Evolutionary conservation across 768 basidiomycete genomes (phyloP).

Genomic region (Boletus fagicola): DNA sequence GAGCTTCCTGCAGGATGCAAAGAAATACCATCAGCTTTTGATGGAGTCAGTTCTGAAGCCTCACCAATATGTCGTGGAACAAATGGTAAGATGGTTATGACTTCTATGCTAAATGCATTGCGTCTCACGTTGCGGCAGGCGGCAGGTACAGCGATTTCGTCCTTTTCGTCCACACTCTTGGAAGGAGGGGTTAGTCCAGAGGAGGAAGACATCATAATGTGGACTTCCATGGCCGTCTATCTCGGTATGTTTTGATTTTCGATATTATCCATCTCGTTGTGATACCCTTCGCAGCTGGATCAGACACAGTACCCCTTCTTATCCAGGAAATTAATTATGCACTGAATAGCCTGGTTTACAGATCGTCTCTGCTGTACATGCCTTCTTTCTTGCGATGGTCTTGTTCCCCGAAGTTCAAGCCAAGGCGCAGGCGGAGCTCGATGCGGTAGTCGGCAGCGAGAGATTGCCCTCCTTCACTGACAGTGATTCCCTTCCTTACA

Average conservation of each 20-base stretch:
- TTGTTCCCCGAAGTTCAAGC: constrained; percentile 25
- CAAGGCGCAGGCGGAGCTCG: constrained; percentile 27
- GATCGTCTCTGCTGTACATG: constrained; percentile 16
- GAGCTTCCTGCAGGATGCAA: constrained; percentile 34
- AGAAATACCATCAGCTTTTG: constrained; percentile 26
- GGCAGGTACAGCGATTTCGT: constrained; percentile 14
- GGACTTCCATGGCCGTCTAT: constrained; percentile 12
- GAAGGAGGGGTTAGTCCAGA: constrained; percentile 9
- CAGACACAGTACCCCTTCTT: constrained; percentile 43
- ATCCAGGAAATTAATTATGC: constrained; percentile 23
- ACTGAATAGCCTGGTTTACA: not conserved
- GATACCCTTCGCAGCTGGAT: constrained; percentile 31
- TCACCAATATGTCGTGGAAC: constrained; percentile 42
- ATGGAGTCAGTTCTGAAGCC: constrained; percentile 44
- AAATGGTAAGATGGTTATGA: constrained; percentile 39
- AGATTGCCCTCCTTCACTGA: constrained; percentile 24
- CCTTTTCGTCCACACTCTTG: constrained; percentile 20
- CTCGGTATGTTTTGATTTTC: constrained; percentile 17
- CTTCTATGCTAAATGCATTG: not conserved
- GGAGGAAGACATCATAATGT: constrained; percentile 24
- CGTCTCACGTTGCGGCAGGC: constrained; percentile 13
- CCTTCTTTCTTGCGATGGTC: constrained; percentile 28
- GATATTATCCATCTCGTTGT: no score
- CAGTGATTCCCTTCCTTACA: constrained; percentile 24
- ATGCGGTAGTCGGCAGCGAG: constrained; percentile 20